Conservation (phyloP, 1,139 yeast species). For the Candida buenavistaensis region DNA sequence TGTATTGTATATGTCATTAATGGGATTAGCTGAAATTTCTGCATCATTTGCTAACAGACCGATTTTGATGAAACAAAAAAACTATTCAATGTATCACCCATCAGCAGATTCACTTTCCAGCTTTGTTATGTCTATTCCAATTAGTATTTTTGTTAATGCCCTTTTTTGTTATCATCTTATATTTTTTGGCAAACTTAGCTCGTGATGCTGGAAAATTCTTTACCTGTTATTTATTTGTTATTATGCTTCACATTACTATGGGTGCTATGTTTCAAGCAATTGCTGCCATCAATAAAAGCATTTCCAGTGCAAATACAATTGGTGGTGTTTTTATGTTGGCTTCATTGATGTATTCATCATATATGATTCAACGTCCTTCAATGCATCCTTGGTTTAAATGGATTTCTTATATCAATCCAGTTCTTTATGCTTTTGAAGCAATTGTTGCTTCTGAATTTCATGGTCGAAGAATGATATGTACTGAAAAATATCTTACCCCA, state of each 20-base stretch:
- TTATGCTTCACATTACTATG: slow-evolving; percentile 29
- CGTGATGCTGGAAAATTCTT: slow-evolving; percentile 57
- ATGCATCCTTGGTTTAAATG: slow-evolving; percentile 71
- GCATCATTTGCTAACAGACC: slow-evolving; percentile 51
- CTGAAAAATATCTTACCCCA: slow-evolving; percentile 41
- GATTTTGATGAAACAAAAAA: slow-evolving; percentile 55
- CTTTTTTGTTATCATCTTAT: slow-evolving; percentile 46
- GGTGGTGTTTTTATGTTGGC: slow-evolving; percentile 51
- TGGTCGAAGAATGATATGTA: slow-evolving; percentile 54
- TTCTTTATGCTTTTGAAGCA: slow-evolving; percentile 57
- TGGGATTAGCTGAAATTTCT: slow-evolving; percentile 56
- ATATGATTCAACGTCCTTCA: slow-evolving; percentile 54
- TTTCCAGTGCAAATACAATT: slow-evolving; percentile 53
- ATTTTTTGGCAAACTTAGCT: slow-evolving; percentile 52
- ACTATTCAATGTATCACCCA: slow-evolving; percentile 57
- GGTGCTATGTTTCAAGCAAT: slow-evolving; percentile 48
- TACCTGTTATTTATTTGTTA: slow-evolving; percentile 46
- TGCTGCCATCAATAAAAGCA: slow-evolving; percentile 46
- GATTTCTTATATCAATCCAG: slow-evolving; percentile 59
- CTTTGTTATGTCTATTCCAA: slow-evolving; percentile 47
- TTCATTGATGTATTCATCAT: slow-evolving; percentile 52
- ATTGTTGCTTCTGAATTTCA: slow-evolving; percentile 58
- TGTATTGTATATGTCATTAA: slow-evolving; percentile 52
- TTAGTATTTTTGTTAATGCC: slow-evolving; percentile 44
- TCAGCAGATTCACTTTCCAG: slow-evolving; percentile 58